Base-by-base conservation (phyloP, 2,329 filamentous ascomycete species). In the Xylaria digitata region DNA sequence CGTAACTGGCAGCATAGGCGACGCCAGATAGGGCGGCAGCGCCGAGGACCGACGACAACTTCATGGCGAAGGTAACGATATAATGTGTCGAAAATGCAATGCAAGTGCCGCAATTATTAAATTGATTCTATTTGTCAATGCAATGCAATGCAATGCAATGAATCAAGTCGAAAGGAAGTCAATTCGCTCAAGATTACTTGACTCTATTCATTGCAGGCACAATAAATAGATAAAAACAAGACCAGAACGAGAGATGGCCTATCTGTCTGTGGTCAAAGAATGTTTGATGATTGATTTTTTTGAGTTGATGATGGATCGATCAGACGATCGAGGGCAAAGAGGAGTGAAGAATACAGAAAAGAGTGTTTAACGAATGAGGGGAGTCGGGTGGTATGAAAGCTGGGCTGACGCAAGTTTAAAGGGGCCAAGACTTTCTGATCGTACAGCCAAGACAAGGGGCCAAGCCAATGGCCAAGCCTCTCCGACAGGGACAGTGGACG, bases 1-100 rank as follows among this genome's bases (percentile, higher is more conserved):
- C 70, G 70, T 74, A 78, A 60, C 73, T 75, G 42, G 72, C 70
- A 63, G 75, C 76, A 53, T 69, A 59, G 11, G 73, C 71, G 49
- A 61, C 59, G 26, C 72, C 71, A 37, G 76, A 75, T 15, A 75
- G 57, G 19, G 72, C 67, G 49, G 70, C 72, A 49, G 73, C 71
- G 53, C 74, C 73, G 67, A 75, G 56, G 23, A 75, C 65, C 50
- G 74, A 72, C 40, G 72, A 74, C 52, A 71, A 59, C 71, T 71
- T 75, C 75, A 77, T 77, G 61, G 54, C 71, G 65, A 53, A 4
- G 46, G 19, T 15, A 19, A 48, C 1, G 32, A 26, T 53, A 37
- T 7, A 30, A 21, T 52, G 15, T 15, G 23, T n/a, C 30, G 6
- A 30, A 34, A 8, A 50, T 49, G 13, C 3, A 42, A 53, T 45